phyloP scores from a whole-genome alignment of 2,329 filamentous ascomycete species.

The Colletotrichum brevisporum region DNA sequence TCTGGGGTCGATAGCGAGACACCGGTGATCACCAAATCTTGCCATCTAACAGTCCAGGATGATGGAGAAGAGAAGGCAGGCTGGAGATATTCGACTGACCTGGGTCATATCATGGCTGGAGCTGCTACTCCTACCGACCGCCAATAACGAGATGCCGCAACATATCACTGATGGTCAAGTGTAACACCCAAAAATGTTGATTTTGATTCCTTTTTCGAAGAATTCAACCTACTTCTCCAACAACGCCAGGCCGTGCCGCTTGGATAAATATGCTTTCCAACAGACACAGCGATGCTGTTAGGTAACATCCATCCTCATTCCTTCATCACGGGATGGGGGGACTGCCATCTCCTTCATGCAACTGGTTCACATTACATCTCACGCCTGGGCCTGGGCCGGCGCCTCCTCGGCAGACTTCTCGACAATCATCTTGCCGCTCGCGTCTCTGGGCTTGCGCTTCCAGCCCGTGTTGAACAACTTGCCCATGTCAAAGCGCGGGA shows the following conservation, averaged over 20 bases:
- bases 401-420: constrained; percentile 1
- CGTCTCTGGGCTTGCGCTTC: constrained; percentile 76
- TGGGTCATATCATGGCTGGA: too few species aligned
- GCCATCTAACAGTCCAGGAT: too few species aligned
- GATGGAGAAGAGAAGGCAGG: too few species aligned
- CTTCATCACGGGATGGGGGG: constrained; percentile 20
- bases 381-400: neutral
- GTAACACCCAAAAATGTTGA: neutral
- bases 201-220: neutral
- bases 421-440: constrained; percentile 55
- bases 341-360: neutral
- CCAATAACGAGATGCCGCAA: too few species aligned
- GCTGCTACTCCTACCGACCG: too few species aligned
- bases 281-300: constrained; percentile 30
- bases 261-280: constrained; percentile 11
- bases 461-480: constrained; percentile 85
- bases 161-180: neutral
- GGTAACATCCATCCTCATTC: constrained; percentile 23
- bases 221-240: constrained; percentile 19
- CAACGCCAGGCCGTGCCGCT: constrained; percentile 28
- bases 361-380: constrained; percentile 17
- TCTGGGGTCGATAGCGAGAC: too few species aligned
- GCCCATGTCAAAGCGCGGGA: constrained; percentile 88
- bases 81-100: too few species aligned
- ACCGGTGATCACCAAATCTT: too few species aligned